Percentiles rank a stretch among this genome's conserved stretches.
phyloP scores from a whole-genome alignment of 2,329 filamentous ascomycete species.

The Pezicula rhizophila region DNA sequence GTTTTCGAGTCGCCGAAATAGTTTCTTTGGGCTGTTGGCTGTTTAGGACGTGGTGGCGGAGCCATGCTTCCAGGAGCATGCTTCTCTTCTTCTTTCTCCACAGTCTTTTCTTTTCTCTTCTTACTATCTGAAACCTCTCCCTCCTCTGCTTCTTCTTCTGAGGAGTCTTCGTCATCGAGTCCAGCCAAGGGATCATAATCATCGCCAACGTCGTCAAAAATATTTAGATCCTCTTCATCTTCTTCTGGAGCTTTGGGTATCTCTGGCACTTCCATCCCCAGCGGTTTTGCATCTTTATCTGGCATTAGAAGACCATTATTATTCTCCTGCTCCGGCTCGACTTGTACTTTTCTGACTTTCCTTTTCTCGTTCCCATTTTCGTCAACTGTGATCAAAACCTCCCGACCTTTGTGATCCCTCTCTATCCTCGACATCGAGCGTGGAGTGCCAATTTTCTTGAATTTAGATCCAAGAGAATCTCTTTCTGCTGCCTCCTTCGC shows the following conservation, averaged over 20 bases:
- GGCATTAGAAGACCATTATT: slow-evolving; percentile 41
- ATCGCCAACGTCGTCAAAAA: slow-evolving; percentile 60
- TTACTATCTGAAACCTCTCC: slow-evolving; percentile 30
- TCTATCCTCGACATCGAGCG: slow-evolving; percentile 53
- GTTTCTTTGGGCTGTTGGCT: slow-evolving; percentile 40
- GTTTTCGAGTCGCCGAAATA: slow-evolving; percentile 58
- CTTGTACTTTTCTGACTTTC: slow-evolving; percentile 51
- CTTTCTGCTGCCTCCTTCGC: slow-evolving; percentile 47
- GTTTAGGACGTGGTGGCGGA: slow-evolving; percentile 37
- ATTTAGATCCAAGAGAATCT: slow-evolving; percentile 46
- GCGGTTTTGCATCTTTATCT: slow-evolving; percentile 48
- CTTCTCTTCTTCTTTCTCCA: slow-evolving; percentile 8
- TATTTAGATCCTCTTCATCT: slow-evolving; percentile 53
- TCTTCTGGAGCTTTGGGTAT: slow-evolving; percentile 40
- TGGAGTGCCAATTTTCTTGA: slow-evolving; percentile 58
- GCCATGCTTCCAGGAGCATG: slow-evolving; percentile 31
- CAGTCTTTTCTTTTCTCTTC: slow-evolving; percentile 1
- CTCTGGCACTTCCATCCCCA: slow-evolving; percentile 63
- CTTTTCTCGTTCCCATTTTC: slow-evolving; percentile 61
- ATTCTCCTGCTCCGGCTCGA: slow-evolving; percentile 31
- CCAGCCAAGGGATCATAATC: slow-evolving; percentile 64
- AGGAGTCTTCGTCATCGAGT: slow-evolving; percentile 37
- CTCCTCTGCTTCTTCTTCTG: slow-evolving; percentile 36
- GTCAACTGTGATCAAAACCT: slow-evolving; percentile 60
- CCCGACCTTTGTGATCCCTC: slow-evolving; percentile 52